Evolutionary conservation across 1,284 basidiomycete genomes (phyloP), one percentile per base, ranked within the genome.

Genomic region (Rhizoctonia solani): DNA sequence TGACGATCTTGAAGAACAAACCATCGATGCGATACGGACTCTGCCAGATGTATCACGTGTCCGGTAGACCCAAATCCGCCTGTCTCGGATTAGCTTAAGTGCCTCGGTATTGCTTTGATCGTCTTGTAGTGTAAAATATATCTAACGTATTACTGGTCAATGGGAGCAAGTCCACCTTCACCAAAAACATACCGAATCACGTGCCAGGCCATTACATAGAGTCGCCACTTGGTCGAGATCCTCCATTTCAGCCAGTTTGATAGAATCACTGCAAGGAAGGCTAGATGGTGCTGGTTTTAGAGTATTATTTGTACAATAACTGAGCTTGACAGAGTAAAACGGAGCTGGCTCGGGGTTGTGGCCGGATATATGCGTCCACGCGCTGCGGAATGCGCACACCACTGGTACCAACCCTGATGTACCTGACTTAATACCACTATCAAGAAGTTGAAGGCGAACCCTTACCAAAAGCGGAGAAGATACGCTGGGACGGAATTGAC

Each of bases 381-480:
- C 69, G 3, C 74, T 52, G 3, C 80, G 78, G 71, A 91, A 88
- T 0, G 73, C 71, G 6, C 71, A 50, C 0, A 85, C 76, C 14
- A 90, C 76, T 2, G 73, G 70, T 4, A 84, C 79, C 1, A 80
- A 23, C 66, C 69, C 68, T 32, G 41, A 41, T 29, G 16, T 23
- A 13, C 25, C 53, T n/a, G 25, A 27, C 21, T 63, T 25, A 61
- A 32, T n/a, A 6, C 2, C 8, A 14, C 21, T 14, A 46, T 46
- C 9, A 46, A 11, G 19, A 29, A 16, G 29, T 30, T n/a, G 50
- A 32, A 53, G 8, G 6, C 9, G 21, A 32, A 21, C 13, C 14
- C 69, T 55, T 34, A 1, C 86, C 83, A 71, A 89, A 90, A 4
- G 89, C 79, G 0, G 88, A 88, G 74, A 86, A 91, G 0, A 88